Conservation (phyloP, 495 filamentous ascomycete genomes). For the Cenococcum geophilum region DNA sequence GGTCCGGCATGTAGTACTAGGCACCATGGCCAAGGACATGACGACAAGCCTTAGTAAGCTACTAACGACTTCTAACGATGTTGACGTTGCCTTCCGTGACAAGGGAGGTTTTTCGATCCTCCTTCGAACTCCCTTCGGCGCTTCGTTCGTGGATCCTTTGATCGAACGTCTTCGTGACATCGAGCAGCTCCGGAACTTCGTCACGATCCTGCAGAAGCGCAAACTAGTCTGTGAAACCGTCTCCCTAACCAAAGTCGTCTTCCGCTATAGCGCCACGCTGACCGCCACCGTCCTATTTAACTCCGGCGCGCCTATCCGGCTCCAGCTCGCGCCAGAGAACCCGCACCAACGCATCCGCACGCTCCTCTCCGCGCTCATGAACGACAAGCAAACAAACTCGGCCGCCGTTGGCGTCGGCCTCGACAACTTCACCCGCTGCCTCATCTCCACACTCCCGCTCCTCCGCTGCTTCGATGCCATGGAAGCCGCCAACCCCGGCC, state of each 20-base stretch:
- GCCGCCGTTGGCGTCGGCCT: neutral
- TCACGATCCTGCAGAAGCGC: constrained; percentile 53
- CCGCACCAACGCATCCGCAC: constrained; percentile 71
- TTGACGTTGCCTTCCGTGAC: constrained; percentile 54
- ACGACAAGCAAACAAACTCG: constrained; percentile 38
- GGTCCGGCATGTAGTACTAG: constrained; percentile 37
- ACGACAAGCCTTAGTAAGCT: constrained; percentile 40
- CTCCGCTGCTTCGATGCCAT: constrained; percentile 57
- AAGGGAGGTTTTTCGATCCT: constrained; percentile 55
- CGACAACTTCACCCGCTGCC: constrained; percentile 46
- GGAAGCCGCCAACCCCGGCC: constrained; percentile 31
- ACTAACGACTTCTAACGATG: constrained; percentile 49
- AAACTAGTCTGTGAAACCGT: constrained; percentile 49
- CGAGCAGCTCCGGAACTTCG: constrained; percentile 57
- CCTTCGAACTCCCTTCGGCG: constrained; percentile 52
- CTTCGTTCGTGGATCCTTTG: constrained; percentile 49
- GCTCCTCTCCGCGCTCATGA: constrained; percentile 56
- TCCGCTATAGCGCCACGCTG: constrained; percentile 49
- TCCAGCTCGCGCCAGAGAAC: constrained; percentile 57
- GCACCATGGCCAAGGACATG: constrained; percentile 33
- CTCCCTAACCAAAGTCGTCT: constrained; percentile 55
- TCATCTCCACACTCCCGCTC: constrained; percentile 62
- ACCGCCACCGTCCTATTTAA: constrained; percentile 39
- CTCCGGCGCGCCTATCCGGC: constrained; percentile 30
- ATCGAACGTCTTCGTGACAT: constrained; percentile 53